Base-by-base conservation (phyloP, 2,329 filamentous ascomycete genomes). In the Fusarium begoniae region DNA sequence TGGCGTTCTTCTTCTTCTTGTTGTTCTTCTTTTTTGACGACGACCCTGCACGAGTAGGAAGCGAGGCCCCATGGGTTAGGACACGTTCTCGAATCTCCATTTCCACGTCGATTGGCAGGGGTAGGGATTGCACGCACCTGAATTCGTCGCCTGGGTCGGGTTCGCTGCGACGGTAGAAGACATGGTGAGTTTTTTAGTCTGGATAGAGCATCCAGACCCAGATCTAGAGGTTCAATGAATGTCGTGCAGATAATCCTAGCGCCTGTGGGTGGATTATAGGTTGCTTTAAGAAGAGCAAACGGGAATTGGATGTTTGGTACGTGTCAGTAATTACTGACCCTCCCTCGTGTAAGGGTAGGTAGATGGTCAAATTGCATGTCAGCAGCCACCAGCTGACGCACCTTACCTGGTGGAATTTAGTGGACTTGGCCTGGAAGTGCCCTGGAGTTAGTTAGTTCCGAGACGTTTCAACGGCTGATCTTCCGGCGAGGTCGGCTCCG, bases 1-100 rank as follows among this genome's bases (percentile, higher is more conserved):
- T 83, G 50, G 84, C 83, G 75, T 86, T 88, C 84, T 88, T 89
- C 84, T 89, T 90, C 82, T 89, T 90, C 77, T 87, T 90, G 77
- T 85, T 87, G 79, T 85, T 87, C 83, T 88, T 90, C 83, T 89
- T 90, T 82, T 87, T 88, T 56, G 84, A 77, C 76, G 84, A 77
- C 75, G 82, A 84, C 84, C 78, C 66, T 79, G 75, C 69, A 67
- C 72, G 66, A 63, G 61, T 43, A 62, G 56, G 66, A 75, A 72
- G 72, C 65, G 70, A 70, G 59, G 62, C 72, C 70, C 70, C 71
- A 75, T 75, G 68, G 51, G 71, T 81, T 74, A 81, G 79, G 76
- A 81, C 75, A 80, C 80, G 72, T 79, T 78, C 73, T 77, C 67
- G 63, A 67, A 67, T 72, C 72, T 67, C 69, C 69, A 72, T 61